Conservation (phyloP, 768 basidiomycete genomes). For the Cystobasidium ongulense region DNA sequence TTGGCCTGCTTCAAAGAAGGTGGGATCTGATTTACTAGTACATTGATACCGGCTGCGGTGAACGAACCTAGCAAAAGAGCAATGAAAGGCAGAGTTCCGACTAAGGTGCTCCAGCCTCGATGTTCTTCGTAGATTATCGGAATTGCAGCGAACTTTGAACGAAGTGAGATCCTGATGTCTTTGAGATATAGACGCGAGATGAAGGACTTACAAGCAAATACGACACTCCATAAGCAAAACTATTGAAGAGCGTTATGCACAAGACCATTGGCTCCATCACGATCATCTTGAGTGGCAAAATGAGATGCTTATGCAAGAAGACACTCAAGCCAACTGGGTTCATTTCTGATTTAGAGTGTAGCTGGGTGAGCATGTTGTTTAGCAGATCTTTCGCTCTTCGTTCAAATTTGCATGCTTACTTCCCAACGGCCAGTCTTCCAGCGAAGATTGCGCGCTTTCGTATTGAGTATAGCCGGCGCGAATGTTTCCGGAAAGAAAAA, state of each 20-base stretch:
- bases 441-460: slow-evolving; percentile 43
- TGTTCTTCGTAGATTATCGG: slow-evolving; percentile 43
- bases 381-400: no score
- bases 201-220: slow-evolving; percentile 36
- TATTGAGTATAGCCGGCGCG: slow-evolving; percentile 43
- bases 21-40: slow-evolving; percentile 24
- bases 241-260: slow-evolving; percentile 34
- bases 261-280: slow-evolving; percentile 42
- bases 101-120: slow-evolving; percentile 43
- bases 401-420: not conserved
- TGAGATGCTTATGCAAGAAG: slow-evolving; percentile 44
- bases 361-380: not conserved
- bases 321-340: slow-evolving; percentile 40
- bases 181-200: not conserved
- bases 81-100: slow-evolving; percentile 43
- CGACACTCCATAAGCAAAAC: slow-evolving; percentile 41
- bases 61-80: slow-evolving; percentile 44
- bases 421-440: slow-evolving; percentile 43
- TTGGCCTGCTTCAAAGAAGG: no score
- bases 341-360: slow-evolving; percentile 44
- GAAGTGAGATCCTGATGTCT: not conserved
- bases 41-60: slow-evolving; percentile 43
- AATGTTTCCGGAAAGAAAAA: slow-evolving; percentile 46
- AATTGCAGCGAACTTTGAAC: slow-evolving; percentile 41
- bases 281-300: slow-evolving; percentile 43